Base-by-base conservation (phyloP, 148 eudicot species). In the Selenicereus undatus region DNA sequence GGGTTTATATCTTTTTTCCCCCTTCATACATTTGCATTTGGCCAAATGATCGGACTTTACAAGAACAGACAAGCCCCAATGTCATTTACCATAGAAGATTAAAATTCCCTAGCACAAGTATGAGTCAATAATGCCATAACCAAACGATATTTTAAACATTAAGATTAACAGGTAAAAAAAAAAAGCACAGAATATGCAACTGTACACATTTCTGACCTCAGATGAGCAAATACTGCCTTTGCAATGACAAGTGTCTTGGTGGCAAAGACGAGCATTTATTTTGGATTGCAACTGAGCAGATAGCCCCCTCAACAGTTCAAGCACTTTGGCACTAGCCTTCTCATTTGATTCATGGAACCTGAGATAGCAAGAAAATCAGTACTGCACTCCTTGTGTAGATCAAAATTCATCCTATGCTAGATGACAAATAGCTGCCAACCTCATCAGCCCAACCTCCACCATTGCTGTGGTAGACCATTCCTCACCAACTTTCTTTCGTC, bases 401-500 rank as follows among this genome's bases (percentile, higher is more conserved):
- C 73, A 80, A 27, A 64, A 64, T 65, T 29, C 50, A 43, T 18
- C 62, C 60, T 26, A 27, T 20, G 50, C 26, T 50, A 78, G 42
- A 74, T n/a, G 45, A 74, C 18, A 42, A 80, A 32, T 75, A 39
- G 77, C 79, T 18, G 65, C 79, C 77, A 58, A 93, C 99, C 99
- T 96, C 79, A 84, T 52, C 70, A 93, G 87, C 73, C 98, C 98
- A 78, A 86, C 87, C 76, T 96, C 99, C 91, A 96, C 98, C 85
- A 90, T 96, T 76, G 78, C 71, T 21, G 99, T 92, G 78, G 98
- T 92, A 86, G 89, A 93, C 99, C 98, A 96, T 87, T 96, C 99
- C 51, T 96, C 99, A n/a, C 99, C 91, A 86, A 96, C 97, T 79
- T 88, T 96, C 82, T 89, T 94, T 29, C 99, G n/a, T n/a, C n/a